A percentile compares a stretch with the other conserved stretches of the same genome.
These are phyloP conservation scores for Petasospora fabianii DNA, from an alignment of 1,139 yeast genomes.

Conservation along the genomic window DNA sequence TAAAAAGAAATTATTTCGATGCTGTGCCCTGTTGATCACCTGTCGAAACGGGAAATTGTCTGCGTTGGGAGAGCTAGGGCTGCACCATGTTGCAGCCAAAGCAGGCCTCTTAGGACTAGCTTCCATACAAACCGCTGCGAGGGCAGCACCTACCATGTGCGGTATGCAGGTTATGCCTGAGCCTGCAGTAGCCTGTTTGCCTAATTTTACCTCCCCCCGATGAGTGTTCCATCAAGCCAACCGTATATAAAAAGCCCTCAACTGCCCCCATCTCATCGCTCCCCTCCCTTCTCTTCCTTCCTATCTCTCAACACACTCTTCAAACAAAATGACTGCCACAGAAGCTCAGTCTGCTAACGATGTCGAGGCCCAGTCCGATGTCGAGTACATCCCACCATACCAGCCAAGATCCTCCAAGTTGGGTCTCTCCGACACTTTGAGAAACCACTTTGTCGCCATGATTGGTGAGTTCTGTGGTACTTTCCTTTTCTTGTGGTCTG, in stretches of 20 bases:
- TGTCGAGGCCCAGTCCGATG: conserved; percentile 24
- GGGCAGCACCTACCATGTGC: neutral
- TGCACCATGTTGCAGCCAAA: no score
- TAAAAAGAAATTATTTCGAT: neutral
- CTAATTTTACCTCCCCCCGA: conserved; percentile 5
- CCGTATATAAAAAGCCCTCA: no score
- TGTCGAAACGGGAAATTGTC: neutral
- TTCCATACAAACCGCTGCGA: neutral
- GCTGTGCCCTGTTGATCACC: neutral
- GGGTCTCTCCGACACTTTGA: conserved; percentile 39
- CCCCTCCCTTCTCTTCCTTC: neutral
- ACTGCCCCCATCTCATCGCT: neutral
- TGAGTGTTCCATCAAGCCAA: neutral
- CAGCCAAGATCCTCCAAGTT: conserved; percentile 28
- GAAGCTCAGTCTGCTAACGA: conserved; percentile 11
- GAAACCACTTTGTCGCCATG: conserved; percentile 51
- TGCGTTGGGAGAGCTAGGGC: no score
- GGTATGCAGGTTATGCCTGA: neutral
- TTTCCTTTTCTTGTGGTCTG: conserved; percentile 77
- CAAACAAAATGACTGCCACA: conserved; percentile 9
- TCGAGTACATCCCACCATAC: conserved; percentile 34
- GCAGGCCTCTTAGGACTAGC: neutral
- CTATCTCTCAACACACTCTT: neutral
- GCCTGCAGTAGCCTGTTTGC: neutral
- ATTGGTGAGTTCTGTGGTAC: conserved; percentile 82